These are phyloP conservation scores for Barnettozyma populi DNA, from an alignment of 805 yeast genomes.

Conservation along the genomic window DNA sequence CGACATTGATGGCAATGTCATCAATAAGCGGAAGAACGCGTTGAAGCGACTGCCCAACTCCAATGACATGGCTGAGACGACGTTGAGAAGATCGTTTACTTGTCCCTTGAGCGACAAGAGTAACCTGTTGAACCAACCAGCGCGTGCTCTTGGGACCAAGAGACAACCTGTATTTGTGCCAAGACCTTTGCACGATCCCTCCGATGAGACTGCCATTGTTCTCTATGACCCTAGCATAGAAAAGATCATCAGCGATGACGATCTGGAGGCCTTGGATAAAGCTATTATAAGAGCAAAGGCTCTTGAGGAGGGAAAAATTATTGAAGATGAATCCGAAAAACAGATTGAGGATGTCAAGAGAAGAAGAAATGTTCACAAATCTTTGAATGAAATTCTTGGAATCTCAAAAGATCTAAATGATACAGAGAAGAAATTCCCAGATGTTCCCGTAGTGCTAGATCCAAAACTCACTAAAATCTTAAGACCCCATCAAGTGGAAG, in stretches of 20 bases:
- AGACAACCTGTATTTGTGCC: constrained; percentile 70
- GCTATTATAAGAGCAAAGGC: constrained; percentile 25
- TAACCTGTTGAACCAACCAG: constrained; percentile 34
- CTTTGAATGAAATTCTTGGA: constrained; percentile 78
- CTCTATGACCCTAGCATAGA: constrained; percentile 94
- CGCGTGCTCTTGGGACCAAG: constrained; percentile 83
- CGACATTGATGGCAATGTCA: constrained; percentile 27
- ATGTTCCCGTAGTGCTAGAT: constrained; percentile 94
- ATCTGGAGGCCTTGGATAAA: constrained; percentile 28
- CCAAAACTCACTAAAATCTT: constrained; percentile 78
- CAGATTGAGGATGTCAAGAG: constrained; percentile 25
- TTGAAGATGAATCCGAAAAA: constrained; percentile 10
- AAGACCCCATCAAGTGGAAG: constrained; percentile 95
- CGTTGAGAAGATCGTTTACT: constrained; percentile 44
- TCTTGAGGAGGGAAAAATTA: constrained; percentile 24
- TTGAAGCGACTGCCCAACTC: constrained; percentile 45
- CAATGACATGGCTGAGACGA: constrained; percentile 33
- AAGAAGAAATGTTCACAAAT: constrained; percentile 48
- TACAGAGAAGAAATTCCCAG: constrained; percentile 52
- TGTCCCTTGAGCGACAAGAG: constrained; percentile 50
- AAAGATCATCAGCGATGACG: constrained; percentile 24
- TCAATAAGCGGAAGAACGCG: constrained; percentile 48
- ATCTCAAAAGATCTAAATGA: constrained; percentile 49
- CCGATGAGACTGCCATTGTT: constrained; percentile 89
- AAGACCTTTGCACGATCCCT: constrained; percentile 90